Evolutionary conservation across 73 alveolate genomes (phyloP), one percentile per base, ranked within the genome.

Genomic region (Paramecium bursaria): DNA sequence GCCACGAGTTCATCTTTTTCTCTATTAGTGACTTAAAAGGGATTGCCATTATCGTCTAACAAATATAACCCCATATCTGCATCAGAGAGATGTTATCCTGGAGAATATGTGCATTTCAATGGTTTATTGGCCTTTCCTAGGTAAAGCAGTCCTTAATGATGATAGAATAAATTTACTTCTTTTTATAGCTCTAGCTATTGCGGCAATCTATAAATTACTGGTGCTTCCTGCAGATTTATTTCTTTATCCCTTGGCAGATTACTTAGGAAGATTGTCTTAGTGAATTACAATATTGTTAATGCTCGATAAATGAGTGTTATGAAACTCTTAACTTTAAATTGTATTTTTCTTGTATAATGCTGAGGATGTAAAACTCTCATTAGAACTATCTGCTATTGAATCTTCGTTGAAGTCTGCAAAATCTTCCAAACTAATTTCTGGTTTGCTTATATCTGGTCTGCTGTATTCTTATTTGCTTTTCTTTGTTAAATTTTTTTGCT

Each of bases 321-420:
- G n/a, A n/a, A n/a, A n/a, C n/a, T n/a, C n/a, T n/a, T n/a, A n/a
- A n/a, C n/a, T n/a, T n/a, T n/a, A n/a, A n/a, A n/a, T n/a, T n/a
- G n/a, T n/a, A n/a, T n/a, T n/a, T n/a, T n/a, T n/a, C n/a, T n/a
- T n/a, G n/a, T n/a, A n/a, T n/a, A n/a, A n/a, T n/a, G n/a, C n/a
- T n/a, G n/a, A n/a, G n/a, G n/a, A n/a, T n/a, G n/a, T n/a, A 1
- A 57, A 17, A 17, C 82, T 67, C 10, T 67, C 82, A 67, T 42
- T 67, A 1, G 82, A 67, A n/a, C n/a, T n/a, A 67, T 67, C 82
- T 19, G 21, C 9, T 13, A 67, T 33, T 15, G 82, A 67, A 6
- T 67, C 44, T 3, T 67, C 82, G 44, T 67, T 67, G 21, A 67
- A 67, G 44, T 67, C 82, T 3, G 21, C 82, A 67, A 67, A 67